These are phyloP conservation scores for Otatea glauca DNA, from an alignment of 176 grass and related monocot species.

Conservation along the genomic window DNA sequence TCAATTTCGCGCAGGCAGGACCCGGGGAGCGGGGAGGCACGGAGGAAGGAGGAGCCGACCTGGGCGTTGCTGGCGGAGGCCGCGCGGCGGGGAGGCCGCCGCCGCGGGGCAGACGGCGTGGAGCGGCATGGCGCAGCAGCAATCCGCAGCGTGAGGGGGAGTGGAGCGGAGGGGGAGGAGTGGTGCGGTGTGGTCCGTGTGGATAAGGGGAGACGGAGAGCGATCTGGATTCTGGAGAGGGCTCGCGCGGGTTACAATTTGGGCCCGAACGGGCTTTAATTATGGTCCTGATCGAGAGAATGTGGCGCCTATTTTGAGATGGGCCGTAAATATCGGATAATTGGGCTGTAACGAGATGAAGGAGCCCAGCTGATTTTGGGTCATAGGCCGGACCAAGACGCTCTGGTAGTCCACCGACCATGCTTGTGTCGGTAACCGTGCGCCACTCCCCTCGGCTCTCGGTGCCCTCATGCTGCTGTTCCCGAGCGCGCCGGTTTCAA, in stretches of 20 bases:
- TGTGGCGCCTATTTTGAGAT: too few species aligned
- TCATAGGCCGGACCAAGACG: too few species aligned
- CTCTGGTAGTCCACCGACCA: too few species aligned
- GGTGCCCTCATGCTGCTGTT: too few species aligned
- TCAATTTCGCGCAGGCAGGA: neutral
- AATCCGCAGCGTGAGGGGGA: neutral
- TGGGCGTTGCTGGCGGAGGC: constrained; percentile 36
- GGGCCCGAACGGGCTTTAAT: neutral
- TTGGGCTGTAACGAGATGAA: neutral
- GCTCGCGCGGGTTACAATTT: neutral
- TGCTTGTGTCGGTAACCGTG: too few species aligned
- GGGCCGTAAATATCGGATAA: neutral
- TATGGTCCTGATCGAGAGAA: too few species aligned
- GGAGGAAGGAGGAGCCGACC: constrained; percentile 28
- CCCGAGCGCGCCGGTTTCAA: too few species aligned
- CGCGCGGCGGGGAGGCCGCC: constrained; percentile 34
- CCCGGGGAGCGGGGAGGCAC: neutral
- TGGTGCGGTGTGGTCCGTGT: neutral
- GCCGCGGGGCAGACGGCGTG: constrained; percentile 64
- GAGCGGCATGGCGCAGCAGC: constrained; percentile 51
- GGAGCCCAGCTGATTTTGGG: too few species aligned
- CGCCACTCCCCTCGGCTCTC: too few species aligned
- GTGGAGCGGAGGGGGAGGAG: neutral
- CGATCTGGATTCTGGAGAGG: neutral
- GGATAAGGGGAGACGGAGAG: constrained; percentile 23